These are phyloP conservation scores for Neurospora terricola DNA, from an alignment of 495 filamentous ascomycete genomes.

Conservation along the genomic window DNA sequence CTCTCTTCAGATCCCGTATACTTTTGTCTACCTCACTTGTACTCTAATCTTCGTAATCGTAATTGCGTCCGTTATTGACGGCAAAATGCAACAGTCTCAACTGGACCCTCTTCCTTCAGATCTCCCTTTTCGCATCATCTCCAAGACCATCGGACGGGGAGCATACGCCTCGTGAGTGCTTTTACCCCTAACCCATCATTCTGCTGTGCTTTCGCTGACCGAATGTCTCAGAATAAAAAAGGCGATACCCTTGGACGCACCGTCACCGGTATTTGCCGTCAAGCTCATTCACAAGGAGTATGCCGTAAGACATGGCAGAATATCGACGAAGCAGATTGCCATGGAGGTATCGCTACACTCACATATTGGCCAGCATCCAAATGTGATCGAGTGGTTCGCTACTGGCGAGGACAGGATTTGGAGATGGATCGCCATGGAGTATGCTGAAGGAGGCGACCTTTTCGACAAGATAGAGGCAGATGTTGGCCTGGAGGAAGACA, in stretches of 20 bases:
- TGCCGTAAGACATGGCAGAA: constrained; percentile 76
- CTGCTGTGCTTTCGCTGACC: not conserved
- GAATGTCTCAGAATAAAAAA: constrained; percentile 71
- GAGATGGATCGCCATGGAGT: constrained; percentile 98
- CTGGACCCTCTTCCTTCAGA: constrained; percentile 74
- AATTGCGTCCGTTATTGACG: constrained; percentile 2
- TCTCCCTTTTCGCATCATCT: constrained; percentile 88
- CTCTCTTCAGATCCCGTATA: not conserved
- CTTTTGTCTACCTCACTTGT: not conserved
- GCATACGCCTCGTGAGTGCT: constrained; percentile 86
- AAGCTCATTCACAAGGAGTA: constrained; percentile 98
- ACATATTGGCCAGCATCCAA: constrained; percentile 77
- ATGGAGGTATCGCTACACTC: constrained; percentile 85
- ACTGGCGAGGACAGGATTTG: constrained; percentile 81
- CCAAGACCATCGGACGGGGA: constrained; percentile 89
- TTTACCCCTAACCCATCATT: not conserved
- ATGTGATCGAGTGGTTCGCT: constrained; percentile 86
- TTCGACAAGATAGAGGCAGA: constrained; percentile 99
- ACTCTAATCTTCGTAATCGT: not conserved
- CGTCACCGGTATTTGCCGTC: constrained; percentile 79
- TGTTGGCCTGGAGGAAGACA: constrained; percentile 80
- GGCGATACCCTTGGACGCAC: constrained; percentile 59
- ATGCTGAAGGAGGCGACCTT: constrained; percentile 88
- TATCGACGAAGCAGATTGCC: constrained; percentile 76
- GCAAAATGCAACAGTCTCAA: constrained; percentile 62